Percentiles rank a stretch among this genome's conserved stretches.
Evolutionary conservation across 2,329 filamentous ascomycete species (phyloP).

Genomic region (Neoarthrinium moseri): DNA sequence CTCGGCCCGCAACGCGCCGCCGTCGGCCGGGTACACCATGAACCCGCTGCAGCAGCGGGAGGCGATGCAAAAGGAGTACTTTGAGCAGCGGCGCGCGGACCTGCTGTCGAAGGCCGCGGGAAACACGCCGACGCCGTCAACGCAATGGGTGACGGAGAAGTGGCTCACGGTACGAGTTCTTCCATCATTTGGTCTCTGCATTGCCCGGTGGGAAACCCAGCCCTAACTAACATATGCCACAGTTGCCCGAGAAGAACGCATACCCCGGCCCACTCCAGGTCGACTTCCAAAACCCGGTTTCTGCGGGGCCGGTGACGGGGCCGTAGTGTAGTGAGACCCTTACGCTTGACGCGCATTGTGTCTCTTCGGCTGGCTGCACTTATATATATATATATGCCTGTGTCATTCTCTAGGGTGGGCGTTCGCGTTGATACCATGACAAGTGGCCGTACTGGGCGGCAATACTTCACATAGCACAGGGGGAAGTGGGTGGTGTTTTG

Average conservation of each 20-base stretch:
- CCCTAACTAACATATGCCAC: neutral
- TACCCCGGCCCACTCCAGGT: neutral
- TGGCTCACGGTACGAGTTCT: conserved; percentile 32
- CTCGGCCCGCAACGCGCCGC: conserved; percentile 34
- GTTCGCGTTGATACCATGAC: conserved; percentile 2
- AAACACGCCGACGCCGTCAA: conserved; percentile 31
- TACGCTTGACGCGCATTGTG: no score
- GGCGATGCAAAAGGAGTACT: conserved; percentile 43
- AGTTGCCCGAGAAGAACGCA: conserved; percentile 4
- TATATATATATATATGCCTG: no score
- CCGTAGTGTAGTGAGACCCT: neutral
- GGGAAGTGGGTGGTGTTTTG: neutral
- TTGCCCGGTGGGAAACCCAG: neutral
- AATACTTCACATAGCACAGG: neutral
- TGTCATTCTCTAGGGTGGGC: neutral
- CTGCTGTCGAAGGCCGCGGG: conserved; percentile 39
- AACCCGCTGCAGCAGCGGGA: conserved; percentile 48
- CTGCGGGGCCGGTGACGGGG: neutral
- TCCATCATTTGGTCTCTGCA: conserved; percentile 7
- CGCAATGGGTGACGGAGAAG: conserved; percentile 36
- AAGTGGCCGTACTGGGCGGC: no score
- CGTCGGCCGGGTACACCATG: conserved; percentile 33
- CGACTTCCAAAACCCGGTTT: neutral
- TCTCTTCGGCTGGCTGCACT: no score
- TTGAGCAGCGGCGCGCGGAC: conserved; percentile 41